Conservation (phyloP, 176 grass and related monocot genomes). For the Oryza punctata region DNA sequence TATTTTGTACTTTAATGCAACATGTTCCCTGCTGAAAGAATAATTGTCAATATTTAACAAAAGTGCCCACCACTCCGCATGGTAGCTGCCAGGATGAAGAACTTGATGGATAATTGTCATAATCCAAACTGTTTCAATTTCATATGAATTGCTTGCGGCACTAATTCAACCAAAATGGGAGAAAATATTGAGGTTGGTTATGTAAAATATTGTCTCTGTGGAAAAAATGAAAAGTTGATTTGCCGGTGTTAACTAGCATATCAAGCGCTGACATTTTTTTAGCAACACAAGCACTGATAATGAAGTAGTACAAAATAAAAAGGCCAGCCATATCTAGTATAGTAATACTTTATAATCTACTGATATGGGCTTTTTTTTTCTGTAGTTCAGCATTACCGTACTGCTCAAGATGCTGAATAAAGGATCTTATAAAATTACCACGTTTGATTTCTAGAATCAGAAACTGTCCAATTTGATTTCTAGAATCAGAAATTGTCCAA, state of each 20-base stretch:
- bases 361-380: not conserved
- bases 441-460: too few species aligned
- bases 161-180: not conserved
- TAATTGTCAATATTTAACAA: too few species aligned
- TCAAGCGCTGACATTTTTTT: not conserved
- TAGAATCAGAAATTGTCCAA: too few species aligned
- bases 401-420: not conserved
- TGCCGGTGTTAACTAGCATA: not conserved
- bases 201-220: not conserved
- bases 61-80: too few species aligned
- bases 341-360: too few species aligned
- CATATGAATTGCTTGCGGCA: not conserved
- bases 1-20: not conserved
- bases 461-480: too few species aligned
- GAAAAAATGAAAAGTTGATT: not conserved
- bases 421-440: too few species aligned
- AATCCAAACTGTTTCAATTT: not conserved
- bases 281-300: not conserved
- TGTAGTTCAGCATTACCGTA: not conserved
- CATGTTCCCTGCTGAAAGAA: not conserved
- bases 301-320: not conserved
- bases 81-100: not conserved
- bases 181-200: not conserved
- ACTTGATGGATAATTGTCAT: not conserved
- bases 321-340: not conserved